Conservation (phyloP, 257 asterid species). For the Penstemon eatonii region DNA sequence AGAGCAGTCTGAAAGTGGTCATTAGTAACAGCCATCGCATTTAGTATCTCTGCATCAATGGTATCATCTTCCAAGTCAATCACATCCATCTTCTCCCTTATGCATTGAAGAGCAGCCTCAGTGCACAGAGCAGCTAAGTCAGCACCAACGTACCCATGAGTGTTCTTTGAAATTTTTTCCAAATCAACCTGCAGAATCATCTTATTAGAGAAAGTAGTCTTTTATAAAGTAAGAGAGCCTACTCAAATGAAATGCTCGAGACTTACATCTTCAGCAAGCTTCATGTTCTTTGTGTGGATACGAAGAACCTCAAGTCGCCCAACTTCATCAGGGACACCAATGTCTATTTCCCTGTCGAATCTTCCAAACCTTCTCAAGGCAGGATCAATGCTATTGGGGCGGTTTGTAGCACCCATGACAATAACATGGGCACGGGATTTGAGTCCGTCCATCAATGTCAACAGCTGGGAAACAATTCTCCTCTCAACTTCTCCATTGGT, state of each 20-base stretch:
- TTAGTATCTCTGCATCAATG: conserved; percentile 68
- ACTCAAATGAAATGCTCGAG: not conserved
- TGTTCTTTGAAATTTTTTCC: conserved; percentile 57
- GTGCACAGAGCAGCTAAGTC: conserved; percentile 73
- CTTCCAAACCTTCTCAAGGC: conserved; percentile 63
- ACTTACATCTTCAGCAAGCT: conserved; percentile 60
- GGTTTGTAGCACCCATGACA: conserved; percentile 60
- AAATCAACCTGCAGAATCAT: conserved; percentile 56
- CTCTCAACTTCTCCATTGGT: conserved; percentile 62
- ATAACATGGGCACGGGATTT: conserved; percentile 60
- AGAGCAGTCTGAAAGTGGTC: conserved; percentile 70
- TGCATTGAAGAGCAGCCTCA: conserved; percentile 72
- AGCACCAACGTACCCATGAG: conserved; percentile 75
- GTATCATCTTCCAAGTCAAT: conserved; percentile 71
- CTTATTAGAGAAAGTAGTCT: conserved; percentile 2
- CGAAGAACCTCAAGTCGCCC: conserved; percentile 69
- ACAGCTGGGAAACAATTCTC: conserved; percentile 57
- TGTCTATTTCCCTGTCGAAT: conserved; percentile 59
- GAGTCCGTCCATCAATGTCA: conserved; percentile 63
- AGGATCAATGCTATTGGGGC: conserved; percentile 62
- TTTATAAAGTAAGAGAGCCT: not conserved
- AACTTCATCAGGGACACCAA: conserved; percentile 59
- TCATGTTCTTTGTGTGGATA: conserved; percentile 67
- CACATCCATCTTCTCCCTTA: conserved; percentile 76
- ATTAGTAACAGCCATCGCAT: conserved; percentile 68